Percentiles rank a stretch among this genome's conserved stretches.
Evolutionary conservation across 176 grass and related monocot species (phyloP).

Genomic region (Zea mays): Zm-B73-REFERENCE-NAM-5.0 NC_050103.1:168086001-168086500

Average conservation of each 20-base stretch:
- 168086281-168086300: neutral
- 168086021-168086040: constrained; percentile 82
- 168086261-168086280: neutral
- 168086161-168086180: neutral
- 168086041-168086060: constrained; percentile 91
- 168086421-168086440: constrained; percentile 60
- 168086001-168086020: constrained; percentile 67
- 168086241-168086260: neutral
- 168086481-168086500: constrained; percentile 71
- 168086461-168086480: constrained; percentile 75
- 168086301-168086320: neutral
- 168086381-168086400: constrained; percentile 61
- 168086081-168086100: constrained; percentile 89
- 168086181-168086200: neutral
- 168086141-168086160: constrained; percentile 22
- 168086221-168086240: neutral
- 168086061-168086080: constrained; percentile 65
- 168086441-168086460: constrained; percentile 62
- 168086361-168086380: neutral
- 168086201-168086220: neutral
- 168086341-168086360: neutral
- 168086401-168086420: constrained; percentile 80
- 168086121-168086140: constrained; percentile 44
- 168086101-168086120: constrained; percentile 92
- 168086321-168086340: neutral